Base-by-base conservation (phyloP, 805 yeast species). In the Ogataea degrootiae region DNA sequence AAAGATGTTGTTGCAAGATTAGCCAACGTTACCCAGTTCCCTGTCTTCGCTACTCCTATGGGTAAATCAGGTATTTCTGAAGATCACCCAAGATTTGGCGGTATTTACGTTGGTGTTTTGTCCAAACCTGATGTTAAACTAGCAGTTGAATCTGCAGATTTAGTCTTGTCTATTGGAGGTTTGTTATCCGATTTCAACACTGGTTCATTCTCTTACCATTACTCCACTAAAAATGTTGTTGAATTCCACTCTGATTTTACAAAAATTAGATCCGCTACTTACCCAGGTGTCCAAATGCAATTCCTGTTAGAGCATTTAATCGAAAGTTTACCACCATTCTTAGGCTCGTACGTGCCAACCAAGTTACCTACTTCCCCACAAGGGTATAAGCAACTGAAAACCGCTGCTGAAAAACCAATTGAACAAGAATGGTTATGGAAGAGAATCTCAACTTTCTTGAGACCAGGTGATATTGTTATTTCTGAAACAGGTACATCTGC, bases 121-220 rank as follows among this genome's bases (percentile, higher is more conserved):
- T 82, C 91, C n/a, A 69, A 71, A 50, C 86, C 86, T 51, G 82
- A 73, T 49, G 85, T 83, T 45, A 79, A 80, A 61, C 76, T 77
- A 52, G 77, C 80, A 43, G 88, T 83, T 48, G 88, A 83, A 66
- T 63, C 74, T 42, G 75, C 88, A 41, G 92, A 85, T 68, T 73
- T 85, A 64, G 75, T 85, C 47, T 68, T 85, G 51, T 82, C 90
- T 31, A 75, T 85, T 56, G 92, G 92, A 67, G 87, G 87, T 43
- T 70, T 85, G 63, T 71, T 85, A 64, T 84, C 90, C 44, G 92
- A 85, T 67, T 85, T 85, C 80, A 85, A 85, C 75, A 85, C 92
- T 45, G 91, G 91, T 63, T 83, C 91, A 23, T 82, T 82, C 74
- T 79, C 85, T 36, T 82, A 82, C 72, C 76, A 83, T 46, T 80